phyloP scores from a whole-genome alignment of 1,284 basidiomycete genomes.

The Boletus sp. region DNA sequence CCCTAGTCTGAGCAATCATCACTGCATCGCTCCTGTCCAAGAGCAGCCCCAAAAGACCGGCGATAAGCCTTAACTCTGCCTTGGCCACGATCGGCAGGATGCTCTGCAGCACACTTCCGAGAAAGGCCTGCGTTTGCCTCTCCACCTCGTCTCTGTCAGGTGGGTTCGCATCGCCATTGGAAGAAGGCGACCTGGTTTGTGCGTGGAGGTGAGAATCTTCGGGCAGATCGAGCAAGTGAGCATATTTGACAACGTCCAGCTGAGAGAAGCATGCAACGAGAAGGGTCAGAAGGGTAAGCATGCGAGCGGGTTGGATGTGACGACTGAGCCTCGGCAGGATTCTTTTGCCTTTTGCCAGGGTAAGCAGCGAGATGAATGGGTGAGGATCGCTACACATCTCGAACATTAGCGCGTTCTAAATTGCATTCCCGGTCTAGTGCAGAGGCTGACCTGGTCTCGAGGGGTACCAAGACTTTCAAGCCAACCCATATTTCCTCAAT shows the following conservation, averaged over 20 bases:
- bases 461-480: slow-evolving; percentile 82
- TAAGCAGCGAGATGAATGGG: slow-evolving; percentile 92
- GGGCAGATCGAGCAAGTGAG: slow-evolving; percentile 64
- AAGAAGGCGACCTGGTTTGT: slow-evolving; percentile 21
- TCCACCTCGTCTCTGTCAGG: slow-evolving; percentile 73
- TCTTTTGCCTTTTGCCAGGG: slow-evolving; percentile 89
- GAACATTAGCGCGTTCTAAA: slow-evolving; percentile 5
- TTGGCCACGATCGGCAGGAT: slow-evolving; percentile 80
- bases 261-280: slow-evolving; percentile 93
- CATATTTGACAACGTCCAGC: slow-evolving; percentile 82
- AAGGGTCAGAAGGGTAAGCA: slow-evolving; percentile 85
- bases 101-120: slow-evolving; percentile 82
- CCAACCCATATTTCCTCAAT: slow-evolving; percentile 78
- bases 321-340: slow-evolving; percentile 87
- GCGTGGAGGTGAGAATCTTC: slow-evolving; percentile 44
- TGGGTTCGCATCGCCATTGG: slow-evolving; percentile 14
- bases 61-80: slow-evolving; percentile 78
- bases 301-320: slow-evolving; percentile 77
- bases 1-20: slow-evolving; percentile 70
- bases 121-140: slow-evolving; percentile 84
- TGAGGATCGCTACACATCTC: slow-evolving; percentile 71
- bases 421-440: background rate
- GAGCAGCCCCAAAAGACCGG: slow-evolving; percentile 82
- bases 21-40: slow-evolving; percentile 80
- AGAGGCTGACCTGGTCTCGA: slow-evolving; percentile 74